These are phyloP conservation scores for Hammondia hammondi DNA, from an alignment of 169 alveolate genomes.

Conservation along the genomic window DNA sequence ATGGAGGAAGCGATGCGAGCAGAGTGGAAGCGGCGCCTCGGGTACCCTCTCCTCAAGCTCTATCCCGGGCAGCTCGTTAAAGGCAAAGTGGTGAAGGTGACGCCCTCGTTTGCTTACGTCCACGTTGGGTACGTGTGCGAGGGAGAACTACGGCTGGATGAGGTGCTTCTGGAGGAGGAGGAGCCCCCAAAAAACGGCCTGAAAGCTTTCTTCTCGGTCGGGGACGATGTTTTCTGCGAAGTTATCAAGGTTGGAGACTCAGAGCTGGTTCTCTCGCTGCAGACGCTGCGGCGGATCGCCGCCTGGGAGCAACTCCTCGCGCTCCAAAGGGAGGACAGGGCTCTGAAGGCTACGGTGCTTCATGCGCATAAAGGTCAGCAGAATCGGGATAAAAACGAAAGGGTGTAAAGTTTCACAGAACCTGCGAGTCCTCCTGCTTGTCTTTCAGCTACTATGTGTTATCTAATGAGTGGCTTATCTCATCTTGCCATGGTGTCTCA, in stretches of 20 bases:
- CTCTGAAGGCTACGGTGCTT: slow-evolving; percentile 5
- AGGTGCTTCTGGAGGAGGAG: slow-evolving; percentile 38
- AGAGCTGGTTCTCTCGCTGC: slow-evolving; percentile 42
- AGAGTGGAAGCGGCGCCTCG: slow-evolving; percentile 12
- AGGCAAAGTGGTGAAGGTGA: slow-evolving; percentile 43
- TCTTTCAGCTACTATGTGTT: too few species aligned
- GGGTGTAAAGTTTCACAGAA: too few species aligned
- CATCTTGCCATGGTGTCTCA: too few species aligned
- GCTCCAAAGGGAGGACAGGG: slow-evolving; percentile 11
- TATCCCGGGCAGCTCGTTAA: slow-evolving; percentile 53
- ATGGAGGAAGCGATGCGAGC: slow-evolving; percentile 29
- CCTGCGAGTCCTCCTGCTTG: too few species aligned
- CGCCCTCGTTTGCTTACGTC: background rate
- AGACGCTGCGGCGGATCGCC: slow-evolving; percentile 1
- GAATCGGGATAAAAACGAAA: too few species aligned
- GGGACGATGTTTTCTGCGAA: slow-evolving; percentile 26
- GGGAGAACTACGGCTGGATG: slow-evolving; percentile 11
- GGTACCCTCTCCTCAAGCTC: background rate
- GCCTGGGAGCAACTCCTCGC: slow-evolving; percentile 46
- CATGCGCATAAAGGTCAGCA: slow-evolving; percentile 7
- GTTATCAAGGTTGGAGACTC: background rate
- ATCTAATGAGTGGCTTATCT: too few species aligned
- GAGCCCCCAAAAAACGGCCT: background rate
- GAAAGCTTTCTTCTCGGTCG: background rate
- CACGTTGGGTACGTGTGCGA: slow-evolving; percentile 22